These are phyloP conservation scores for Trichocomaceae sp. DNA, from an alignment of 2,329 filamentous ascomycete genomes.

Conservation along the genomic window DNA sequence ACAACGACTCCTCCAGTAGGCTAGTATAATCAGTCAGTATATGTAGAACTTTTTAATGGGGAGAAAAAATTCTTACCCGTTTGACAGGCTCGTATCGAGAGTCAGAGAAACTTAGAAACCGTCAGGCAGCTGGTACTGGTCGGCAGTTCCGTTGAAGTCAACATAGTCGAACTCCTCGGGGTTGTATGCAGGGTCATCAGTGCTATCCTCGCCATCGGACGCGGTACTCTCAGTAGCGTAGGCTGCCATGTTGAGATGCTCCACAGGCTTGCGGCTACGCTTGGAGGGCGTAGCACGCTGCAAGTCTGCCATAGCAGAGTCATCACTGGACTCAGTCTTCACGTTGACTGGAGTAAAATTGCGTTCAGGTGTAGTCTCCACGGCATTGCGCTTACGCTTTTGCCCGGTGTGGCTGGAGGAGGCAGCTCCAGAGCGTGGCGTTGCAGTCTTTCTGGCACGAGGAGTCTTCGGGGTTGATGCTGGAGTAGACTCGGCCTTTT, in stretches of 20 bases:
- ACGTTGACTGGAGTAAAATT: neutral
- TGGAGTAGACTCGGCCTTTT: neutral
- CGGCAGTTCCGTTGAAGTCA: neutral
- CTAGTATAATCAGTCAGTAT: conserved; percentile 48
- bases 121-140: neutral
- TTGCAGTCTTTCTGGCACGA: neutral
- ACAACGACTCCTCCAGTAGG: conserved; percentile 84
- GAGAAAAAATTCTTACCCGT: conserved; percentile 54
- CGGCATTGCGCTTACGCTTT: conserved; percentile 3
- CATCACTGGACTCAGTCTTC: neutral
- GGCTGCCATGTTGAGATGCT: neutral
- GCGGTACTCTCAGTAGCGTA: neutral
- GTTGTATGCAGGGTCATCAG: neutral
- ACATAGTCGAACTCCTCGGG: neutral
- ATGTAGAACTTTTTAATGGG: no score
- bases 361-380: neutral
- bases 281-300: conserved; percentile 2
- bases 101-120: neutral
- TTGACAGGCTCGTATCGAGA: conserved; percentile 90
- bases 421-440: neutral
- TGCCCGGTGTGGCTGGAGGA: neutral
- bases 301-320: neutral
- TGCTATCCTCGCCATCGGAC: neutral
- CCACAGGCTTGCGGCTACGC: neutral
- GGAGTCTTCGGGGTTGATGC: neutral